These are phyloP conservation scores for Pulveroboletus sp. DNA, from an alignment of 768 basidiomycete genomes.

Conservation along the genomic window DNA sequence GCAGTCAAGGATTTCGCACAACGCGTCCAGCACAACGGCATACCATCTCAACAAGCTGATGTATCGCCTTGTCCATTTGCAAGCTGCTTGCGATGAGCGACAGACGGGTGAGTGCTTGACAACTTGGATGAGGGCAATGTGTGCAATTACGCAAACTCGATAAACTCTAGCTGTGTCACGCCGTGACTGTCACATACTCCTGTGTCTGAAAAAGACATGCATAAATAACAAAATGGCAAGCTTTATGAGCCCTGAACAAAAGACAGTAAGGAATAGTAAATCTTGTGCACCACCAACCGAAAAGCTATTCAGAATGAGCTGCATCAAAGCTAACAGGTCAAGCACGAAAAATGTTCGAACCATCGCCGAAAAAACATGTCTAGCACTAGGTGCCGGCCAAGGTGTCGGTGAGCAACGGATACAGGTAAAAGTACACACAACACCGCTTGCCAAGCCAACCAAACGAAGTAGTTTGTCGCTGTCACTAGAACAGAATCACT, in stretches of 20 bases:
- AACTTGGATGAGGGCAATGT: slow-evolving; percentile 13
- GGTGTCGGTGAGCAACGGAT: slow-evolving; percentile 14
- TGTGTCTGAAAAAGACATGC: not conserved
- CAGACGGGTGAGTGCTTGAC: not conserved
- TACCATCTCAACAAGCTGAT: slow-evolving; percentile 64
- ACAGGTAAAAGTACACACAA: slow-evolving; percentile 29
- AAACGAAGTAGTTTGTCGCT: slow-evolving; percentile 13
- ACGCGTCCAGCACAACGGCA: slow-evolving; percentile 4
- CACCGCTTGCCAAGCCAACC: slow-evolving; percentile 26
- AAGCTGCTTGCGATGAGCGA: not conserved
- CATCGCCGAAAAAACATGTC: not conserved
- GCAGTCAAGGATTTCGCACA: not conserved
- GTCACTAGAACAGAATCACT: slow-evolving; percentile 4
- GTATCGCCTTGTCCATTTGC: slow-evolving; percentile 49
- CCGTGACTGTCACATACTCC: slow-evolving; percentile 13
- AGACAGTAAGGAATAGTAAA: slow-evolving; percentile 6
- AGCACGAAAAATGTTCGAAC: slow-evolving; percentile 5
- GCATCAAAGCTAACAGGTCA: slow-evolving; percentile 1
- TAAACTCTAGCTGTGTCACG: slow-evolving; percentile 22
- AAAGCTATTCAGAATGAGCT: slow-evolving; percentile 2
- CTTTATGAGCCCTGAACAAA: slow-evolving; percentile 12
- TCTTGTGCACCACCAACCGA: not conserved
- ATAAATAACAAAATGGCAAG: slow-evolving; percentile 16
- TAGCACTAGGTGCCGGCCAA: slow-evolving; percentile 12
- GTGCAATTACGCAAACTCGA: slow-evolving; percentile 17